These are phyloP conservation scores for Saccharomycopsis fodiens DNA, from an alignment of 805 yeast species.

Conservation along the genomic window DNA sequence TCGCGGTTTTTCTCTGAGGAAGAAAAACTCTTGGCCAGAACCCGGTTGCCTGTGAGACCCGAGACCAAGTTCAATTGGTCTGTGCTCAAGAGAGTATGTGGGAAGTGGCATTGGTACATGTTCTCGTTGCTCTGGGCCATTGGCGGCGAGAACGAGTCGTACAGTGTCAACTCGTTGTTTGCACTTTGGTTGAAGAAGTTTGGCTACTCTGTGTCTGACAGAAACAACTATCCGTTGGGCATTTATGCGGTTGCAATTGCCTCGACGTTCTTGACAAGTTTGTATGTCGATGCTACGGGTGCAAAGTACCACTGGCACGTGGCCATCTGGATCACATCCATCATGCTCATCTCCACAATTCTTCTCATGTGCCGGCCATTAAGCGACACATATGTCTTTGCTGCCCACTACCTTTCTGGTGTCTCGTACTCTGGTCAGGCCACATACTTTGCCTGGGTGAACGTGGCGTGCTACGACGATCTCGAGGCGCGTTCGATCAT, in stretches of 20 bases:
- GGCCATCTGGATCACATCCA: conserved; percentile 36
- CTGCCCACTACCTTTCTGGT: conserved; percentile 51
- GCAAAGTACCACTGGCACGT: conserved; percentile 43
- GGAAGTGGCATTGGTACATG: conserved; percentile 51
- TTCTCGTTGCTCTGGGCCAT: conserved; percentile 45
- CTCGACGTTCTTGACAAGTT: conserved; percentile 36
- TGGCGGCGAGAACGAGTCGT: conserved; percentile 43
- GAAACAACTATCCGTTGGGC: conserved; percentile 51
- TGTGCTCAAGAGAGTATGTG: conserved; percentile 37
- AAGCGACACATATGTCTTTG: conserved; percentile 33
- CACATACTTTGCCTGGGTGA: conserved; percentile 57
- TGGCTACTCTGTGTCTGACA: conserved; percentile 35
- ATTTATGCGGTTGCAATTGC: conserved; percentile 43
- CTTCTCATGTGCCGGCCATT: conserved; percentile 38
- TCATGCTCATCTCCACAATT: conserved; percentile 40
- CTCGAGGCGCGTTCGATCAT: conserved; percentile 57
- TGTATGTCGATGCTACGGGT: conserved; percentile 36
- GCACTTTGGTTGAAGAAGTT: conserved; percentile 39
- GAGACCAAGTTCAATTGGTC: conserved; percentile 26
- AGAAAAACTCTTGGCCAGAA: conserved; percentile 35
- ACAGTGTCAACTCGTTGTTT: conserved; percentile 38
- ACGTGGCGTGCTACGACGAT: conserved; percentile 49
- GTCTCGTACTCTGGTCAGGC: conserved; percentile 53
- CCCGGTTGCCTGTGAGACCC: conserved; percentile 34
- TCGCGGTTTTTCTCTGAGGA: conserved; percentile 31